phyloP scores from a whole-genome alignment of 805 yeast species.

The Zygosaccharomyces pseudorouxii region DNA sequence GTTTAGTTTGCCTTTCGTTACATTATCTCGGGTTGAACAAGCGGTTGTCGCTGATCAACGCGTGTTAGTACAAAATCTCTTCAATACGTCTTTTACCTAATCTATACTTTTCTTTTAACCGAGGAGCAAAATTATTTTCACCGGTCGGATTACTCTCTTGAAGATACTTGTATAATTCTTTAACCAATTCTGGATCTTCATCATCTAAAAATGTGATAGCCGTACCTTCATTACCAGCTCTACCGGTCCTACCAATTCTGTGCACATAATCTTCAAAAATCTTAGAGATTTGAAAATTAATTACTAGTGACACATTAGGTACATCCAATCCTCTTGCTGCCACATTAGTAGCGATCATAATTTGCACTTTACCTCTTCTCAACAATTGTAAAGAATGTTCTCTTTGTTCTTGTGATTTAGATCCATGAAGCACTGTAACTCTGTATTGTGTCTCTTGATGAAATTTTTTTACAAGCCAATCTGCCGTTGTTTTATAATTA shows the following conservation, averaged over 20 bases:
- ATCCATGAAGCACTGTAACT: conserved; percentile 75
- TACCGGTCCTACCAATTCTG: conserved; percentile 93
- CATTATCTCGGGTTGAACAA: background rate
- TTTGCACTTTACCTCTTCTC: conserved; percentile 49
- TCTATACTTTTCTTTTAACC: conserved; percentile 16
- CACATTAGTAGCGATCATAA: conserved; percentile 87
- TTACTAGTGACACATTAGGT: conserved; percentile 76
- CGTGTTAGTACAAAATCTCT: conserved; percentile 15
- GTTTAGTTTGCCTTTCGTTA: background rate
- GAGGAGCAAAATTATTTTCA: conserved; percentile 17
- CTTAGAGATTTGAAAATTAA: conserved; percentile 81
- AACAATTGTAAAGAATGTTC: conserved; percentile 68
- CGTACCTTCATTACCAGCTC: conserved; percentile 81
- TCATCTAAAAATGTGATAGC: conserved; percentile 69
- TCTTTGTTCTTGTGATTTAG: conserved; percentile 78
- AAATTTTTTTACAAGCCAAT: conserved; percentile 53
- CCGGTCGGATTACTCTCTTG: conserved; percentile 36
- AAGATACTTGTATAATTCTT: conserved; percentile 35
- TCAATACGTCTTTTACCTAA: conserved; percentile 13
- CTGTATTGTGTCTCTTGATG: conserved; percentile 40
- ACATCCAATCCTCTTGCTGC: conserved; percentile 96
- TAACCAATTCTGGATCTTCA: conserved; percentile 49
- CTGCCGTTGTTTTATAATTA: conserved; percentile 71
- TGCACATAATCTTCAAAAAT: conserved; percentile 82
- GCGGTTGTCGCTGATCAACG: background rate